These are phyloP conservation scores for Castanea sativa DNA, from an alignment of 306 rosid genomes.

Conservation along the genomic window DNA sequence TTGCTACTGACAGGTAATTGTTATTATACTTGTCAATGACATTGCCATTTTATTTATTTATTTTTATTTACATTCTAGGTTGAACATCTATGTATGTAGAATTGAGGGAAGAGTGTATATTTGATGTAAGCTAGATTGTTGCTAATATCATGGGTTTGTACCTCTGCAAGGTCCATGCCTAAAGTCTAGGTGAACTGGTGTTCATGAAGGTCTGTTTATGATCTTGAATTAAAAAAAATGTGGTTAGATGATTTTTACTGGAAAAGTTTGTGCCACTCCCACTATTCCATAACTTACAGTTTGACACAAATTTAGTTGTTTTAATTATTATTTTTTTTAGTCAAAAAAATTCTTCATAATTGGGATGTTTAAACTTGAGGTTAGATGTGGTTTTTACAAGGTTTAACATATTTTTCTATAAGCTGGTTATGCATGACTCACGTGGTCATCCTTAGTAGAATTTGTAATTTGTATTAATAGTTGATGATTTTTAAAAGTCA, in stretches of 20 bases:
- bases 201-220: neutral
- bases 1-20: slow-evolving; percentile 56
- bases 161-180: neutral
- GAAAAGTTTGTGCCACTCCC: neutral
- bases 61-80: neutral
- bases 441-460: neutral
- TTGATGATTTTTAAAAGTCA: neutral
- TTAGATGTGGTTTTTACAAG: neutral
- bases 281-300: neutral
- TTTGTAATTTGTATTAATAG: neutral
- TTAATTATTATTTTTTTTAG: neutral
- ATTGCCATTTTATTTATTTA: neutral
- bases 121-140: neutral
- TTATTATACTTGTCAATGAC: slow-evolving; percentile 14
- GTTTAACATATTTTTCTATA: neutral
- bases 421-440: neutral
- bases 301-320: neutral
- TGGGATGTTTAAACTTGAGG: neutral
- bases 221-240: neutral
- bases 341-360: neutral
- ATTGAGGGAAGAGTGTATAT: neutral
- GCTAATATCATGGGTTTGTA: slow-evolving; percentile 5
- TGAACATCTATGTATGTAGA: neutral
- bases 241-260: neutral
- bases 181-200: neutral